Base-by-base conservation (phyloP, 106 monocot genomes). In the Narthecium ossifragum region DNA sequence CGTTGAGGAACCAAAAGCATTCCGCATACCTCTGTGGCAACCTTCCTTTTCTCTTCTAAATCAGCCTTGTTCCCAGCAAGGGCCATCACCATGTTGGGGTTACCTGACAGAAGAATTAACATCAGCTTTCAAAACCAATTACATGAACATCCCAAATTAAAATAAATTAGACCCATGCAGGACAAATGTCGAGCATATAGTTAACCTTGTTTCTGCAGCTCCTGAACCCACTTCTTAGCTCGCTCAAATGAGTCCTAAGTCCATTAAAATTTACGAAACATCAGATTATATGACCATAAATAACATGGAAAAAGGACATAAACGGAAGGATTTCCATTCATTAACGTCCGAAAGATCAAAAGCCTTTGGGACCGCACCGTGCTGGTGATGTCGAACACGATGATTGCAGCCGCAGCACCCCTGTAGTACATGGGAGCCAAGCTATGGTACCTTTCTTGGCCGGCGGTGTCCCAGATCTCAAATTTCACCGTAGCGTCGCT, bases 401-500 rank as follows among this genome's bases (percentile, higher is more conserved):
- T 80, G 56, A 94, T 83, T 0, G 94, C 89, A 3, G 94, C 94
- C 12, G 94, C 94, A 0, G 94, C 94, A 8, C 94, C 94, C 30
- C 94, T 55, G 80, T 94, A 94, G 77, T 93, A 93, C 93, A 93
- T 89, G 60, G 93, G 93, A 49, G 93, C 93, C 32, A 94, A 59
- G 59, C 93, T 89, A 50, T 94, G 93, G 63, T 94, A 94, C 64
- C 93, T 77, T 80, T 94, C 89, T 61, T 94, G 93, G 52, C 93
- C 93, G 1, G 93, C 93, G 4, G 93, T 94, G 68, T 94, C 93
- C 93, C 93, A 94, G 59, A 90, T 96, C 73, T 90, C 94, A 56
- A 96, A 83, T 64, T 96, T 96, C 48, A 96, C 94, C 14, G 94
- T 96, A 0, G 85, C 80, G 55, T 96, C 94, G 56, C 55, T 86